Conservation (phyloP, 1,284 basidiomycete genomes). For the Sporisorium reilianum region DNA sequence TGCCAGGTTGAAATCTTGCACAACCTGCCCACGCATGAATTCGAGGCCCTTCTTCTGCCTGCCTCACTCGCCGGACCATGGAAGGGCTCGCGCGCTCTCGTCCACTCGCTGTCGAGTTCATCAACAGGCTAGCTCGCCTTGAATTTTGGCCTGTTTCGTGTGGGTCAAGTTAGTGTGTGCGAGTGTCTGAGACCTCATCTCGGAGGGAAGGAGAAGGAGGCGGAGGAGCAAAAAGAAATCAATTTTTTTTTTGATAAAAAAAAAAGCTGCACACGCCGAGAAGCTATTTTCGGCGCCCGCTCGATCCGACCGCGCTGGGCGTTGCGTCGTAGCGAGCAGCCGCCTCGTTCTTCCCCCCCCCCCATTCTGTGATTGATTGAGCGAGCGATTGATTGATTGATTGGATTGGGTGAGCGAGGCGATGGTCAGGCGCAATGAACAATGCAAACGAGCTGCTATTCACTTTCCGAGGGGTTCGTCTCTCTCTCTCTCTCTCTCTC, state of each 20-base stretch:
- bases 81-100: background rate
- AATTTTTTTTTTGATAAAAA: background rate
- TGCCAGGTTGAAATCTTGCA: background rate
- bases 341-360: background rate
- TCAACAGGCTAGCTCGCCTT: too few relatives aligned
- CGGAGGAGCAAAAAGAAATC: too few relatives aligned
- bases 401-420: too few relatives aligned
- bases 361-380: too few relatives aligned
- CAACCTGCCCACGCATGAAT: background rate
- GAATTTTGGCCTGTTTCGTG: too few relatives aligned
- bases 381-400: too few relatives aligned
- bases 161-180: background rate
- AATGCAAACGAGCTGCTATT: background rate
- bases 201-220: too few relatives aligned
- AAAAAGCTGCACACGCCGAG: background rate
- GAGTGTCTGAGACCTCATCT: background rate
- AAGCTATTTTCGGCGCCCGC: constrained; percentile 10
- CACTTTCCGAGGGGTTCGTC: too few relatives aligned
- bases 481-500: too few relatives aligned
- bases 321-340: constrained; percentile 6
- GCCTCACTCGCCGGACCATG: too few relatives aligned
- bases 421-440: background rate
- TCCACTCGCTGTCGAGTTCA: background rate
- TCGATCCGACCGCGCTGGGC: constrained; percentile 8
- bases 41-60: background rate